phyloP scores from a whole-genome alignment of 768 basidiomycete species.

The Hygrophoropsis aurantiaca region DNA sequence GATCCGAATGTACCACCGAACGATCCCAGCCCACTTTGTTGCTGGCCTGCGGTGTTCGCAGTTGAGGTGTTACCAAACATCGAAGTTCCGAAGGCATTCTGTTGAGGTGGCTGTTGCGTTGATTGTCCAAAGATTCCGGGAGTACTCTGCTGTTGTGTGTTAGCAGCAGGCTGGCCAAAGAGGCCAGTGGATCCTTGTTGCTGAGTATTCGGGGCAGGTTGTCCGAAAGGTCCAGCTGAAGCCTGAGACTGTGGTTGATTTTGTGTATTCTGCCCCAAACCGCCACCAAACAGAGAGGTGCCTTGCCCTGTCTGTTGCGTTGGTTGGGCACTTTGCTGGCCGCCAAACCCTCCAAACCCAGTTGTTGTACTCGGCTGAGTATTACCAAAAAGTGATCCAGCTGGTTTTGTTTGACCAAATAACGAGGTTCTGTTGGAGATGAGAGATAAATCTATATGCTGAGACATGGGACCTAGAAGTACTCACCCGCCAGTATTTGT shows the following conservation, averaged over 20 bases:
- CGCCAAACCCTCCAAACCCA: slow-evolving; percentile 30
- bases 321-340: slow-evolving; percentile 26
- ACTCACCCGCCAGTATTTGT: too few relatives aligned
- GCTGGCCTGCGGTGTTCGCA: slow-evolving; percentile 7
- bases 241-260: slow-evolving; percentile 11
- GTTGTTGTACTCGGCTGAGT: slow-evolving; percentile 24
- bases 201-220: slow-evolving; percentile 32
- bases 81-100: slow-evolving; percentile 27
- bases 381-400: slow-evolving; percentile 39
- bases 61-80: slow-evolving; percentile 29
- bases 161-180: slow-evolving; percentile 39
- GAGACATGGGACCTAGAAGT: too few relatives aligned
- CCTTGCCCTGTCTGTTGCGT: slow-evolving; percentile 19
- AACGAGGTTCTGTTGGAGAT: slow-evolving; percentile 17
- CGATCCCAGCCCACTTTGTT: neutral
- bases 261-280: slow-evolving; percentile 7
- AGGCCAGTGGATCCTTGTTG: slow-evolving; percentile 32
- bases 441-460: too few relatives aligned
- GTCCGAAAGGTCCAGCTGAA: slow-evolving; percentile 22
- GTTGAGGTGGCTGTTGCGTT: slow-evolving; percentile 22
- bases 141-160: slow-evolving; percentile 30
- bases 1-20: slow-evolving; percentile 15
- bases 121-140: slow-evolving; percentile 18
- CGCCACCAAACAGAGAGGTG: slow-evolving; percentile 18
- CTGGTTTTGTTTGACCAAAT: slow-evolving; percentile 33